phyloP scores from a whole-genome alignment of 139 green algal genomes.

The Chlamydomonas sp. region DNA sequence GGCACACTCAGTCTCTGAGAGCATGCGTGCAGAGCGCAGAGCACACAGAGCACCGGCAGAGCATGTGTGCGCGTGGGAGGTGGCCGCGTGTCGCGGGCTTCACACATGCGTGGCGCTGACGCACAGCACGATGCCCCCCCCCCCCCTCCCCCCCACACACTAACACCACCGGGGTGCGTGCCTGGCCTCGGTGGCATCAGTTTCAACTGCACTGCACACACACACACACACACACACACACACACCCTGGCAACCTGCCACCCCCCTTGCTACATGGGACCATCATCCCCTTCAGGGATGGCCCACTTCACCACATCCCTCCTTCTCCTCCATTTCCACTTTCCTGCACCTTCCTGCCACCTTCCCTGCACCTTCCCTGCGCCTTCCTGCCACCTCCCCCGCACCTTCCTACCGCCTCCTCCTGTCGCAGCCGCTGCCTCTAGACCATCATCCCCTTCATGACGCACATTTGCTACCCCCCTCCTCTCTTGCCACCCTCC shows the following conservation, averaged over 20 bases:
- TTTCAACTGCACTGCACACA: too few species aligned
- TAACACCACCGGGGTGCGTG: background rate
- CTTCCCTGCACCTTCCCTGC: background rate
- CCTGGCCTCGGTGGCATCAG: background rate
- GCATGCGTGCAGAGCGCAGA: too few species aligned
- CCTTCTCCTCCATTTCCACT: background rate
- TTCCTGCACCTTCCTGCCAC: background rate
- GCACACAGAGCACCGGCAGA: too few species aligned
- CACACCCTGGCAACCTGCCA: too few species aligned
- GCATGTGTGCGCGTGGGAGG: too few species aligned
- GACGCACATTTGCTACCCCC: background rate
- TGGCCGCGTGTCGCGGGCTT: too few species aligned
- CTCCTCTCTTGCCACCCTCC: background rate
- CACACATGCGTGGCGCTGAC: too few species aligned
- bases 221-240: too few species aligned
- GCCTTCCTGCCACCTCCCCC: background rate
- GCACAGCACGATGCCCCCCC: background rate
- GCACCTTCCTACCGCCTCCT: background rate
- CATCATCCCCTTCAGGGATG: background rate
- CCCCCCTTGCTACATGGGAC: too few species aligned
- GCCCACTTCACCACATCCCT: background rate
- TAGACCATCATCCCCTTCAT: slow-evolving; percentile 8
- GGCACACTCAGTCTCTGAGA: too few species aligned
- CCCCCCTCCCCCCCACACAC: too few species aligned
- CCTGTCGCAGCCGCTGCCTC: background rate